A percentile compares a stretch with the other conserved stretches of the same genome.
phyloP scores from a whole-genome alignment of 2,329 filamentous ascomycete genomes.

The Colletotrichum tofieldiae region DNA sequence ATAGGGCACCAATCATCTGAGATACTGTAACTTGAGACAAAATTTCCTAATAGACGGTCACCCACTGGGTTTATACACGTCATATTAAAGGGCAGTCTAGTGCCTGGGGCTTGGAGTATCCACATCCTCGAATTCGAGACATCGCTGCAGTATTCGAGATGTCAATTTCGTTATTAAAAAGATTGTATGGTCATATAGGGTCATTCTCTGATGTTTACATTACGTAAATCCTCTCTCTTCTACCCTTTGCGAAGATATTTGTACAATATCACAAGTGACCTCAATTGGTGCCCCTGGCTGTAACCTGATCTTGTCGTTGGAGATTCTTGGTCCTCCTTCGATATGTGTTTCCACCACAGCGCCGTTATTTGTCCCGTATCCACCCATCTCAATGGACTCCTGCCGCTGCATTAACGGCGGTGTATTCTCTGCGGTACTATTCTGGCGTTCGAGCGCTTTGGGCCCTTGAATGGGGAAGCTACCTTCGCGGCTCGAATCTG shows the following conservation, averaged over 20 bases:
- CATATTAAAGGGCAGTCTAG: no score
- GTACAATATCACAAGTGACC: slow-evolving; percentile 33
- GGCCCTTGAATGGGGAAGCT: neutral
- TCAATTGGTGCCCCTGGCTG: slow-evolving; percentile 19
- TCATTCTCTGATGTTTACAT: neutral
- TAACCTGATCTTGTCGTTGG: neutral
- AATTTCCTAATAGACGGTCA: no score
- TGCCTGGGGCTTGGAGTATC: no score
- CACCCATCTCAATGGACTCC: neutral
- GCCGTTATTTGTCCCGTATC: neutral
- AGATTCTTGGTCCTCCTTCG: neutral
- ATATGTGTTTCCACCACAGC: slow-evolving; percentile 27
- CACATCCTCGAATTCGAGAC: no score
- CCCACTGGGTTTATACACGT: no score
- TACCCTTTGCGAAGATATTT: slow-evolving; percentile 11
- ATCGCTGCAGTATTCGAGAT: no score
- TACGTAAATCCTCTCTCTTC: slow-evolving; percentile 16
- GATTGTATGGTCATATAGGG: neutral
- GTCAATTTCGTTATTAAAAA: neutral
- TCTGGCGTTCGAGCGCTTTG: neutral
- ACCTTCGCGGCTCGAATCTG: neutral
- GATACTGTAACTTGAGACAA: no score
- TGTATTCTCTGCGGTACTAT: no score
- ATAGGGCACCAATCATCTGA: no score
- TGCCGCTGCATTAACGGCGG: neutral